Conservation (phyloP, 2,329 filamentous ascomycete genomes). For the Trichoderma pleuroti region DNA sequence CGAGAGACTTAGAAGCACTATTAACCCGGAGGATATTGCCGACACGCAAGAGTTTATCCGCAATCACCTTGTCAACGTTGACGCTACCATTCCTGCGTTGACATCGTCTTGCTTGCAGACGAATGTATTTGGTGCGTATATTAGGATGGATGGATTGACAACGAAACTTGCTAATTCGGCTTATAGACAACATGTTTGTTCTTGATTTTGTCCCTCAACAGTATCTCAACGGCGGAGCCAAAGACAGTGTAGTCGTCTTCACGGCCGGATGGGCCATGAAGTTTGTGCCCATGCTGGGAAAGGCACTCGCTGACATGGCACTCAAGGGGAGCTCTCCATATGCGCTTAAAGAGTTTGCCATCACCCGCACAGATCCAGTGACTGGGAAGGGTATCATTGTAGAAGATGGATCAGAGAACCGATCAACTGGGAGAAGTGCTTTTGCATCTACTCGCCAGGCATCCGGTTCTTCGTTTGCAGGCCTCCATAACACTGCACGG, state of each 20-base stretch:
- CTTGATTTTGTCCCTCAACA: background rate
- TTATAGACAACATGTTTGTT: background rate
- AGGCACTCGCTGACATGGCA: background rate
- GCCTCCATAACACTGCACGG: background rate
- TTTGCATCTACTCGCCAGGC: background rate
- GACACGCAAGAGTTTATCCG: background rate
- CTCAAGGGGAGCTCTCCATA: background rate
- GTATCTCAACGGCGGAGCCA: background rate
- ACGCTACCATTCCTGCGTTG: background rate
- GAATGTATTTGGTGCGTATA: background rate
- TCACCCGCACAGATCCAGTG: background rate
- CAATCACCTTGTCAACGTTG: background rate
- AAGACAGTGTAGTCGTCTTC: background rate
- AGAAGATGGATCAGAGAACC: background rate
- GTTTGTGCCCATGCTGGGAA: background rate
- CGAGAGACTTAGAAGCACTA: background rate
- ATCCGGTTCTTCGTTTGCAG: background rate
- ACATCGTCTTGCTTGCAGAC: background rate
- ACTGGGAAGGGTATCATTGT: background rate
- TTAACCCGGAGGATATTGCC: background rate
- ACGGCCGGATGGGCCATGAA: background rate
- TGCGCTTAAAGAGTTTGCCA: background rate
- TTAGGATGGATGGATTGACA: background rate
- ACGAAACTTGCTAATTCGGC: background rate
- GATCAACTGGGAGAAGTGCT: background rate